A percentile compares a stretch with the other conserved stretches of the same genome.
phyloP scores from a whole-genome alignment of 2,329 filamentous ascomycete species.

The Arthroderma uncinatum region DNA sequence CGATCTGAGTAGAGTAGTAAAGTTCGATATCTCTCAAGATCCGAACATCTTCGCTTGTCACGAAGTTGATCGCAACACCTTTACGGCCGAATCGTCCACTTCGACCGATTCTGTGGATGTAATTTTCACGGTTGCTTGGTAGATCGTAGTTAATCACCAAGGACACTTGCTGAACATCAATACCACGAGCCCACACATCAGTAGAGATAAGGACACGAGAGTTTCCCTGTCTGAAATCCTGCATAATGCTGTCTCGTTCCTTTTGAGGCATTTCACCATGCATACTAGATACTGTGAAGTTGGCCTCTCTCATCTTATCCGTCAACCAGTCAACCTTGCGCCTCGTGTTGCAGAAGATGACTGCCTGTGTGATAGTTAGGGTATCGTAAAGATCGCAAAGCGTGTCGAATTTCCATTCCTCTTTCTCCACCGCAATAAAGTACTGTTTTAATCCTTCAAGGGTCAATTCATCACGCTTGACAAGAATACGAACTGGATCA shows the following conservation, averaged over 20 bases:
- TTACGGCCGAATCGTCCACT: slow-evolving; percentile 94
- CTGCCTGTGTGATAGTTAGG: slow-evolving; percentile 96
- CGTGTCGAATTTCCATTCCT: slow-evolving; percentile 99
- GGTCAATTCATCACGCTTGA: slow-evolving; percentile 99
- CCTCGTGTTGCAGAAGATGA: slow-evolving; percentile 99
- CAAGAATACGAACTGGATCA: slow-evolving; percentile 94
- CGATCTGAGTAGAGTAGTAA: slow-evolving; percentile 93
- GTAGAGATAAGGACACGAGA: slow-evolving; percentile 93
- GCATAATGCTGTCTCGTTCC: slow-evolving; percentile 97
- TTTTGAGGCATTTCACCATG: slow-evolving; percentile 99
- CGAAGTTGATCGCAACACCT: slow-evolving; percentile 99
- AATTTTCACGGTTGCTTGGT: slow-evolving; percentile 97
- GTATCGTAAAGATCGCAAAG: slow-evolving; percentile 99
- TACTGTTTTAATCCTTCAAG: slow-evolving; percentile 99
- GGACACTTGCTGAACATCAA: slow-evolving; percentile 96
- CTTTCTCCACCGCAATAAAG: slow-evolving; percentile 99
- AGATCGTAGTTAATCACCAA: slow-evolving; percentile 99
- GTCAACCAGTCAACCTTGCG: slow-evolving; percentile 99
- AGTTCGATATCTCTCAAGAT: slow-evolving; percentile 95
- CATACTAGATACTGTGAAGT: slow-evolving; percentile 98
- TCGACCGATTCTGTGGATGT: slow-evolving; percentile 95
- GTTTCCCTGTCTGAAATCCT: slow-evolving; percentile 94
- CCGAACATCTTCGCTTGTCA: slow-evolving; percentile 93
- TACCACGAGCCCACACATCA: slow-evolving; percentile 95
- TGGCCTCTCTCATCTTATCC: slow-evolving; percentile 97